Conservation (phyloP, 768 basidiomycete genomes). For the Boletus sensibilis region DNA sequence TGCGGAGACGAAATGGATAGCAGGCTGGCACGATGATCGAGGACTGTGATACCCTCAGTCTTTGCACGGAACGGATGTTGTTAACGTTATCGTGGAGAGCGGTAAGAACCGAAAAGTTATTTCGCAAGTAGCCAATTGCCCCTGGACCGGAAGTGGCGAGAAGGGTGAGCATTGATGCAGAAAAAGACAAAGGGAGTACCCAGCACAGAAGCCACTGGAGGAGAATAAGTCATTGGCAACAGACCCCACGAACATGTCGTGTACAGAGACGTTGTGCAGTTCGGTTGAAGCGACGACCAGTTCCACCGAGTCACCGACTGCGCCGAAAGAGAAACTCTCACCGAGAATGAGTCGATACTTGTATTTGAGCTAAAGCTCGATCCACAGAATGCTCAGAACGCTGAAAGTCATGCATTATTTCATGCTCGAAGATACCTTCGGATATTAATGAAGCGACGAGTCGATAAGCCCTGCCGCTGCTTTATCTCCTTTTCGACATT, state of each 20-base stretch:
- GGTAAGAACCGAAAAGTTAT: not conserved
- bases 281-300: not conserved
- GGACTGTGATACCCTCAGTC: not conserved
- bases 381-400: not conserved
- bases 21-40: not conserved
- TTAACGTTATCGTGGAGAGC: not conserved
- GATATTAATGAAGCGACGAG: not conserved
- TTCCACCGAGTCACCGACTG: not conserved
- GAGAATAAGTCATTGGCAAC: not conserved
- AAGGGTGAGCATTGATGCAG: not conserved
- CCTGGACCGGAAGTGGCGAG: not conserved
- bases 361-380: not conserved
- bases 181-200: not conserved
- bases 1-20: not conserved
- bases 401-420: not conserved
- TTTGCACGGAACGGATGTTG: not conserved
- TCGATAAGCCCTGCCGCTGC: not conserved
- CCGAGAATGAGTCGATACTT: not conserved
- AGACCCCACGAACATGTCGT: not conserved
- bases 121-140: not conserved
- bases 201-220: not conserved
- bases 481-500: not conserved
- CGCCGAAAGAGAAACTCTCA: not conserved
- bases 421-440: not conserved
- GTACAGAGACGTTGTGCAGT: too few species aligned